Conservation (phyloP, 495 filamentous ascomycete species). For the Hypoxylon perforatum region DNA sequence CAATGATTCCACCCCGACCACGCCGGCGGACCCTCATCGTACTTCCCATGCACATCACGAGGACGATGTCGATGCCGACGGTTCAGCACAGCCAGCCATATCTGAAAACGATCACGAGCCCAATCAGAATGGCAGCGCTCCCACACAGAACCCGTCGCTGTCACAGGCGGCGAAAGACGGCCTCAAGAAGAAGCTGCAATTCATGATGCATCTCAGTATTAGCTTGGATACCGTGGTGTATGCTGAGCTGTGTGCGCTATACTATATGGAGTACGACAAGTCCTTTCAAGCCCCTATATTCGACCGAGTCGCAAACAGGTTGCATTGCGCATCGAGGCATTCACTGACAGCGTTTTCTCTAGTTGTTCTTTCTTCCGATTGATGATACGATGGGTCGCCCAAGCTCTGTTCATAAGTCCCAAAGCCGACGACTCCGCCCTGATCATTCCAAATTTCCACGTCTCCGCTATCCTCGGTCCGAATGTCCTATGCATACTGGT, state of each 20-base stretch:
- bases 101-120: slow-evolving; percentile 21
- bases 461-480: slow-evolving; percentile 75
- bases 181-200: slow-evolving; percentile 67
- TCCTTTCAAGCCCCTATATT: neutral
- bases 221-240: slow-evolving; percentile 85
- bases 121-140: slow-evolving; percentile 22
- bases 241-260: slow-evolving; percentile 80
- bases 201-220: slow-evolving; percentile 75
- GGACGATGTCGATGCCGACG: slow-evolving; percentile 46
- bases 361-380: slow-evolving; percentile 85
- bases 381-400: slow-evolving; percentile 73
- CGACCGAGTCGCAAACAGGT: neutral
- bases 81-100: slow-evolving; percentile 38
- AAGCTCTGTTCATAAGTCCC: slow-evolving; percentile 82
- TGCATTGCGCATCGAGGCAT: neutral
- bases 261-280: slow-evolving; percentile 86
- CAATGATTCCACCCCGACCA: slow-evolving; percentile 71
- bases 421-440: slow-evolving; percentile 68
- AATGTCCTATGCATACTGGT: slow-evolving; percentile 79
- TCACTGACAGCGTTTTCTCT: slow-evolving; percentile 23
- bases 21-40: slow-evolving; percentile 58
- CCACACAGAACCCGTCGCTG: slow-evolving; percentile 36
- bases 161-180: slow-evolving; percentile 52
- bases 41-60: slow-evolving; percentile 43
- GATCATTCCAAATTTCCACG: slow-evolving; percentile 73